Evolutionary conservation across 495 filamentous ascomycete species (phyloP).

Genomic region (Podospora conica): DNA sequence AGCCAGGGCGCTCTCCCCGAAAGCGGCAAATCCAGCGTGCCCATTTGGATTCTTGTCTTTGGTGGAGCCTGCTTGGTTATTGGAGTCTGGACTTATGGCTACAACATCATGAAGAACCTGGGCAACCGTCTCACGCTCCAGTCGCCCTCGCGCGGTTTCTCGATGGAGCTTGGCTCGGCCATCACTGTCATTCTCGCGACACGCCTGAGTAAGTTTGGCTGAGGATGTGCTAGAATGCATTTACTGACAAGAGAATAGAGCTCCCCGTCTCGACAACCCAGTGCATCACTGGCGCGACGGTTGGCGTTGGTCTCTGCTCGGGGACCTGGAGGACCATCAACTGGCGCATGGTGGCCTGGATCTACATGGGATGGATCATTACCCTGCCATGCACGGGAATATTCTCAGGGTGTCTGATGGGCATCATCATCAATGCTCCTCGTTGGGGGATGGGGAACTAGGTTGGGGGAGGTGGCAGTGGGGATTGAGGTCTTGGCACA

Average conservation of each 20-base stretch:
- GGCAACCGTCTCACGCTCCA: slow-evolving; percentile 66
- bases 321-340: slow-evolving; percentile 52
- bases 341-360: slow-evolving; percentile 53
- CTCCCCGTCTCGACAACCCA: slow-evolving; percentile 57
- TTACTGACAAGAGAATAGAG: slow-evolving; percentile 9
- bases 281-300: slow-evolving; percentile 55
- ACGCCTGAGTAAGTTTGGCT: slow-evolving; percentile 37
- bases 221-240: not conserved
- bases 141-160: slow-evolving; percentile 61
- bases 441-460: slow-evolving; percentile 18
- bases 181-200: slow-evolving; percentile 64
- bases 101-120: slow-evolving; percentile 62
- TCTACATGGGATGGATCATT: slow-evolving; percentile 53
- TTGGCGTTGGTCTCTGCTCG: slow-evolving; percentile 58
- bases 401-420: slow-evolving; percentile 51
- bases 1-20: slow-evolving; percentile 37
- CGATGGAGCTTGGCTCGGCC: slow-evolving; percentile 63
- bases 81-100: slow-evolving; percentile 66
- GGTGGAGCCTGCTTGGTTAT: slow-evolving; percentile 51
- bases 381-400: slow-evolving; percentile 52
- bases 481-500: too few species aligned
- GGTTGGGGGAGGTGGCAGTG: not conserved
- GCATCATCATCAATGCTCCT: slow-evolving; percentile 53
- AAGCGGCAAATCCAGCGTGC: slow-evolving; percentile 52
- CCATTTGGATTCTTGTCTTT: slow-evolving; percentile 58